A percentile compares a stretch with the other conserved stretches of the same genome.
These are phyloP conservation scores for Lasiosphaeria miniovina DNA, from an alignment of 495 filamentous ascomycete genomes.

Conservation along the genomic window DNA sequence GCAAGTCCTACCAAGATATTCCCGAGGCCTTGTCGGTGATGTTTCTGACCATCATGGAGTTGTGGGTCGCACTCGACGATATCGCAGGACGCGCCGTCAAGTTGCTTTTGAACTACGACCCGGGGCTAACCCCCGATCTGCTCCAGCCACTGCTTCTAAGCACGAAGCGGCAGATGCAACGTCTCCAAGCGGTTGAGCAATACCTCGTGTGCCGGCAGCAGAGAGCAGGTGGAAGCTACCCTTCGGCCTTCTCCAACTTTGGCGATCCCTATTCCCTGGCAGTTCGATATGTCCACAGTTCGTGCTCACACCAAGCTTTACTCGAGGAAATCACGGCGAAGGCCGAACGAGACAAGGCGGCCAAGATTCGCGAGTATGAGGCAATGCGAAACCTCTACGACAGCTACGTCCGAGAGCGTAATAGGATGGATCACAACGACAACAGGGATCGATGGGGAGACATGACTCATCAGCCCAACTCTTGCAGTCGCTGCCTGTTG, in stretches of 20 bases:
- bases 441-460: not conserved
- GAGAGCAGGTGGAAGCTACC: conserved; percentile 11
- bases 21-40: conserved; percentile 57
- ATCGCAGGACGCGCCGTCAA: conserved; percentile 36
- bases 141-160: conserved; percentile 52
- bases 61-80: conserved; percentile 64
- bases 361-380: no score
- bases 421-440: not conserved
- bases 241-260: conserved; percentile 37
- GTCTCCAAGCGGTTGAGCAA: conserved; percentile 46
- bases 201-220: conserved; percentile 42
- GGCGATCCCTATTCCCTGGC: conserved; percentile 42
- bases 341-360: conserved; percentile 45
- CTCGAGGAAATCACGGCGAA: conserved; percentile 35
- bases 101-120: conserved; percentile 51
- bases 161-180: conserved; percentile 45
- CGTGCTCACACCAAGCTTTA: conserved; percentile 39
- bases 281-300: conserved; percentile 53
- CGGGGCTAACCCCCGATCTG: conserved; percentile 40
- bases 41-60: conserved; percentile 58
- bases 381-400: not conserved
- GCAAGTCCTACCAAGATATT: conserved; percentile 34
- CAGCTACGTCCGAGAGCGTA: not conserved
- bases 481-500: conserved; percentile 26
- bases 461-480: conserved; percentile 23